phyloP scores from a whole-genome alignment of 225 moss, liverwort and hornwort species.

The Anthoceros angustus region DNA sequence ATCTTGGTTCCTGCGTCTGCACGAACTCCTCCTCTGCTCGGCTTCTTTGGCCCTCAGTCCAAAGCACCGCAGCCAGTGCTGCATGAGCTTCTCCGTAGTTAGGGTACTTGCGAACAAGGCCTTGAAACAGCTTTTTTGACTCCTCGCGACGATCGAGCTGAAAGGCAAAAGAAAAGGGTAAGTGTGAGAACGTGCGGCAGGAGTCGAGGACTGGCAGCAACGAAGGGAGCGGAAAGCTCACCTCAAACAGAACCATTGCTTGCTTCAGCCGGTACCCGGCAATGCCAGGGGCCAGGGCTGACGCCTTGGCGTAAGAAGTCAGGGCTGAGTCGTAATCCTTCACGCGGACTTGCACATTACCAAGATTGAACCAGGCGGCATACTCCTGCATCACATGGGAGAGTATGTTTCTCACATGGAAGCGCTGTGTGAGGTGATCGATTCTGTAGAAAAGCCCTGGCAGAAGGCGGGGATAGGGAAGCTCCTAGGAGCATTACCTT shows the following conservation, averaged over 20 bases:
- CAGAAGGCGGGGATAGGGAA: slow-evolving; percentile 4
- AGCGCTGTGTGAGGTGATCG: slow-evolving; percentile 6
- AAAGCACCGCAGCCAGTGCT: slow-evolving; percentile 77
- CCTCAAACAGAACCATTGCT: slow-evolving; percentile 80
- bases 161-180: not conserved
- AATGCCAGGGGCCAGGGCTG: slow-evolving; percentile 73
- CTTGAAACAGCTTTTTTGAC: slow-evolving; percentile 65
- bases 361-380: slow-evolving; percentile 96
- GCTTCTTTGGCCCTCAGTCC: slow-evolving; percentile 65
- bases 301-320: slow-evolving; percentile 68
- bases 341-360: slow-evolving; percentile 77
- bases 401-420: not conserved
- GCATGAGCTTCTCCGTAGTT: slow-evolving; percentile 89
- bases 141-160: slow-evolving; percentile 69
- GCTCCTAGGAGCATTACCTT: slow-evolving; percentile 32
- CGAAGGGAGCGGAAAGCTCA: slow-evolving; percentile 9
- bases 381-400: slow-evolving; percentile 56
- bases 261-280: slow-evolving; percentile 89
- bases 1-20: slow-evolving; percentile 72
- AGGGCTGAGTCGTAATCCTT: slow-evolving; percentile 56
- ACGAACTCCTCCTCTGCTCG: slow-evolving; percentile 72
- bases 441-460: slow-evolving; percentile 2
- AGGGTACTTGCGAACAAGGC: slow-evolving; percentile 87
- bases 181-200: not conserved
- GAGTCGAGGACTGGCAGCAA: not conserved